Conservation (phyloP, 176 grass and related monocot species). For the Pharus latifolius region DNA sequence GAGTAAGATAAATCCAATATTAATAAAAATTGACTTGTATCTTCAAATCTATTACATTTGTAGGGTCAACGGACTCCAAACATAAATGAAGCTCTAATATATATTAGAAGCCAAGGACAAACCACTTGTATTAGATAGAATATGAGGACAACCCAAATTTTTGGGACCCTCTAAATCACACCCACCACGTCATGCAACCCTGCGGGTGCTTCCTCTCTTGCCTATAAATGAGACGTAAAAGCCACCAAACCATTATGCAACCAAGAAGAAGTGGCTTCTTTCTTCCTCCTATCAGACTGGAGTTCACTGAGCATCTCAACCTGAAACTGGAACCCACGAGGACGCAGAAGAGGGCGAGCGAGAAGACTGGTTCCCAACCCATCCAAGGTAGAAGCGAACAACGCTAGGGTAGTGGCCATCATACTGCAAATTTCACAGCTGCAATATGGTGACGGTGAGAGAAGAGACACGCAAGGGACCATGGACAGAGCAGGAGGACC, state of each 20-base stretch:
- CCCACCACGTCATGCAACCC: neutral
- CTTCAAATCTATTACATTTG: neutral
- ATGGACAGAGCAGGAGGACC: slow-evolving; percentile 86
- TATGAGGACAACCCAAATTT: neutral
- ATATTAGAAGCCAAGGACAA: neutral
- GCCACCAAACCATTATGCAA: slow-evolving; percentile 36
- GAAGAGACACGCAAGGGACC: slow-evolving; percentile 70
- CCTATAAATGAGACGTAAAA: slow-evolving; percentile 67
- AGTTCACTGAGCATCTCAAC: slow-evolving; percentile 21
- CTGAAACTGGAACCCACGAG: slow-evolving; percentile 30
- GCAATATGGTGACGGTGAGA: slow-evolving; percentile 61
- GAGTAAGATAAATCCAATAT: too few relatives aligned
- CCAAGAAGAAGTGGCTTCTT: slow-evolving; percentile 17
- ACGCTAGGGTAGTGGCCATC: neutral
- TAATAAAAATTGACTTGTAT: neutral
- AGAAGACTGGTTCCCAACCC: slow-evolving; percentile 12
- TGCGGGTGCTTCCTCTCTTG: slow-evolving; percentile 2
- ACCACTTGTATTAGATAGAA: neutral
- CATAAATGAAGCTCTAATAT: neutral
- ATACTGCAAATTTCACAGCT: neutral
- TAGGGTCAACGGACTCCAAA: too few relatives aligned
- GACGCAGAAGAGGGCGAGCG: slow-evolving; percentile 14
- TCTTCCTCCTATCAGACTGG: slow-evolving; percentile 11
- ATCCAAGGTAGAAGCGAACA: slow-evolving; percentile 26
- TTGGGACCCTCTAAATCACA: neutral